Base-by-base conservation (phyloP, 2,329 filamentous ascomycete species). In the Fusarium pininemorale region DNA sequence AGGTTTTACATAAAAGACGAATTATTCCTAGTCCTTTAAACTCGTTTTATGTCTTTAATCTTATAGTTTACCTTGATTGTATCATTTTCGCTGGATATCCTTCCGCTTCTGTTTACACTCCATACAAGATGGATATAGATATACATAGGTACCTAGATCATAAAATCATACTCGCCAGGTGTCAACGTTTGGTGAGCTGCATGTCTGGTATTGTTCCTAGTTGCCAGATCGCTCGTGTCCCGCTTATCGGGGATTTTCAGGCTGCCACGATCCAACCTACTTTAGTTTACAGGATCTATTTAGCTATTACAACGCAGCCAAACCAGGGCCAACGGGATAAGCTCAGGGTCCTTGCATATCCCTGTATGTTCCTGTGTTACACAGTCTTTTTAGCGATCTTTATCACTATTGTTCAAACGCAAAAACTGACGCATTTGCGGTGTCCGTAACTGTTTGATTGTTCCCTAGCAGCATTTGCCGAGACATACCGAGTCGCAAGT, bases 201-300 rank as follows among this genome's bases (percentile, higher is more conserved):
- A 16, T 64, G 48, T 26, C 38, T 59, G 26, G 38, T 18, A 24
- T 38, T 51, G 22, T 41, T 50, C 18, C n/a, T 26, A 55, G 41
- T 51, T 63, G 18, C 42, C 66, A 66, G 66, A 70, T 70, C 67
- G 45, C 26, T 44, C 58, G 18, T 54, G 42, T 64, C 64, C 75
- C 75, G 70, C 75, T 78, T 77, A 78, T 77, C 75, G 75, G 75
- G 69, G 72, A 78, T 77, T 78, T 77, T 24, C 32, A 53, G 18
- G 50, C 32, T 26, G 65, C 75, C 77, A 45, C 54, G 61, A 59
- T 48, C 41, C 32, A 37, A 50, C 51, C 7, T 55, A 51, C 56
- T 50, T 51, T 38, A 59, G n/a, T 37, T 35, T 55, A 65, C 37
- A 58, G 55, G 38, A 63, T 54, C 62, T 41, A 47, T 54, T 38